phyloP scores from a whole-genome alignment of 257 asterid species.

The Leonotis leonurus region DNA sequence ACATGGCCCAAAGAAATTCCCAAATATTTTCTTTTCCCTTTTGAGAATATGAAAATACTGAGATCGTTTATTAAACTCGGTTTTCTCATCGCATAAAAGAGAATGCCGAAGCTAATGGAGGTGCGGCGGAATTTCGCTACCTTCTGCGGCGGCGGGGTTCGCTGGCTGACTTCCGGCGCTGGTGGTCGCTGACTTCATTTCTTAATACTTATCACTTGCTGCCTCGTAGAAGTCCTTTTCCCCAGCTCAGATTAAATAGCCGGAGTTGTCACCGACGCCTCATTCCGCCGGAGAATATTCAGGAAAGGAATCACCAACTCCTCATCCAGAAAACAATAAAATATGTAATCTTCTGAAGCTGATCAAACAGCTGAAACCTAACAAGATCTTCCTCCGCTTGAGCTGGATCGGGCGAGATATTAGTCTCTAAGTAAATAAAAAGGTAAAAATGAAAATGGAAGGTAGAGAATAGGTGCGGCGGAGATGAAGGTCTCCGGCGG shows the following conservation, averaged over 20 bases:
- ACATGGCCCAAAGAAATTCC: no score
- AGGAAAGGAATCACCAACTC: background rate
- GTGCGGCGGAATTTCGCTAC: conserved; percentile 73
- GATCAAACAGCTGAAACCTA: no score
- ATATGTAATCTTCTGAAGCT: conserved; percentile 6
- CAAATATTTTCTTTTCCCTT: no score
- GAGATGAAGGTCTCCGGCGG: conserved; percentile 32
- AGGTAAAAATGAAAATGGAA: no score
- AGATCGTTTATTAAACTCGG: no score
- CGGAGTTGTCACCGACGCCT: conserved; percentile 32
- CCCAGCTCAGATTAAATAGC: conserved; percentile 16
- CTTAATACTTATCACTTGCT: background rate
- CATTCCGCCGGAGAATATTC: conserved; percentile 30
- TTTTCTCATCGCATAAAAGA: no score
- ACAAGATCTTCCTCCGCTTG: background rate
- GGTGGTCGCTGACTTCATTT: conserved; percentile 53
- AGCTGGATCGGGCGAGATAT: background rate
- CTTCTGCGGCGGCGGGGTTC: conserved; percentile 32
- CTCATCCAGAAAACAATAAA: background rate
- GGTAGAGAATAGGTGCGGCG: no score
- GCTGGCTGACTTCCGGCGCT: conserved; percentile 49
- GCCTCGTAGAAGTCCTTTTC: background rate
- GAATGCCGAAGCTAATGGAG: background rate
- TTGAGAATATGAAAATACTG: no score
- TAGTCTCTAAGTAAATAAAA: no score